Evolutionary conservation across 495 filamentous ascomycete genomes (phyloP).

Genomic region (Terfezia claveryi): DNA sequence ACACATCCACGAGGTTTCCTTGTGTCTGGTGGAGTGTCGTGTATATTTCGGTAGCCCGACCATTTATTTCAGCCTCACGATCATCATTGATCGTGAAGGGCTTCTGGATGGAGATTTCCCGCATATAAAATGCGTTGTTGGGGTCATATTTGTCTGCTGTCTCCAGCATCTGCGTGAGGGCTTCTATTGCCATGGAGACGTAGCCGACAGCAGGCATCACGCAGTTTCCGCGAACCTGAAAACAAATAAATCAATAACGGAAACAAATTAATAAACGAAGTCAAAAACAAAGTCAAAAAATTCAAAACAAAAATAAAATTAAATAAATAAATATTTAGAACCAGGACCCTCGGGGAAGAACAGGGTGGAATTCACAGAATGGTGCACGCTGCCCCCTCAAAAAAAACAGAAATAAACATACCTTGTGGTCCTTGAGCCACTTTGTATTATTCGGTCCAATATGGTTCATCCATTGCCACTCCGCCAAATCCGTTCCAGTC

Average conservation of each 20-base stretch:
- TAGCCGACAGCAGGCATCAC: not conserved
- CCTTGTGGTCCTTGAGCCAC: conserved; percentile 31
- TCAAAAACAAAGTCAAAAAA: too few relatives aligned
- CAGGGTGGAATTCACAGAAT: too few relatives aligned
- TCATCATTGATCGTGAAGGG: not conserved
- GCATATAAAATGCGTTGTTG: not conserved
- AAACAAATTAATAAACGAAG: too few relatives aligned
- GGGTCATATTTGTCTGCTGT: not conserved
- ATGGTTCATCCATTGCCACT: conserved; percentile 33
- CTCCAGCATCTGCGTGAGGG: not conserved
- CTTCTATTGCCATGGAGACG: not conserved
- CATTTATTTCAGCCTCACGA: not conserved
- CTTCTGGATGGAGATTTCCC: not conserved
- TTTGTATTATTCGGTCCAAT: conserved; percentile 28
- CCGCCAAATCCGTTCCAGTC: conserved; percentile 26
- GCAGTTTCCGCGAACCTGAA: not conserved
- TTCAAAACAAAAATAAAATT: too few relatives aligned
- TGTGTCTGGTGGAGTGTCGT: not conserved
- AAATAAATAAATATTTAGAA: too few relatives aligned
- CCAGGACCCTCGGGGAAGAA: too few relatives aligned
- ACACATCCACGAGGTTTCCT: not conserved
- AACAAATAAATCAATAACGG: too few relatives aligned
- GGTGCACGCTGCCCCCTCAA: too few relatives aligned
- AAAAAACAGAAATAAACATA: not conserved
- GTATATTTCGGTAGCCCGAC: not conserved